Percentiles rank a stretch among this genome's conserved stretches.
phyloP scores from a whole-genome alignment of 75 land plant genomes.

The Adiantum capillusveneris region DNA sequence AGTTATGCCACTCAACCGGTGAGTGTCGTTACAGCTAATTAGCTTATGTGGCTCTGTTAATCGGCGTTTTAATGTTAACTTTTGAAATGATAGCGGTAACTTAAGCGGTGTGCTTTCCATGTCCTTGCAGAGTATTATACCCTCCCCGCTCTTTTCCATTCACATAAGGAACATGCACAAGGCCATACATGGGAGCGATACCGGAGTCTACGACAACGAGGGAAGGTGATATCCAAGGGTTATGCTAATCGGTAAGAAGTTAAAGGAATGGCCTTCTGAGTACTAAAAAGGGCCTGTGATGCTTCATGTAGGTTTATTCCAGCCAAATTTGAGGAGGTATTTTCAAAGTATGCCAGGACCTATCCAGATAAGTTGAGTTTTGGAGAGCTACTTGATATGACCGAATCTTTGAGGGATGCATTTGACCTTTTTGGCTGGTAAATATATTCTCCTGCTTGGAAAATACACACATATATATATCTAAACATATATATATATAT shows the following conservation, averaged over 20 bases:
- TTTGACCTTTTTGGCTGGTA: conserved; percentile 68
- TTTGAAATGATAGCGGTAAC: too few species aligned
- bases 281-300: too few species aligned
- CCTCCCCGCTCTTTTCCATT: conserved; percentile 55
- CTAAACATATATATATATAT: too few species aligned
- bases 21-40: too few species aligned
- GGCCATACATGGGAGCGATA: conserved; percentile 70
- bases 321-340: conserved; percentile 55
- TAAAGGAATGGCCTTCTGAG: too few species aligned
- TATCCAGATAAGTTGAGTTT: conserved; percentile 35
- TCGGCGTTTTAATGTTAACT: too few species aligned
- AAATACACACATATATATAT: neutral
- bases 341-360: conserved; percentile 53
- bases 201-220: conserved; percentile 66
- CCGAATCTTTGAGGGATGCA: conserved; percentile 40
- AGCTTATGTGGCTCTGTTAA: too few species aligned
- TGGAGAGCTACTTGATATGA: conserved; percentile 57
- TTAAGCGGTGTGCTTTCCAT: too few species aligned
- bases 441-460: neutral
- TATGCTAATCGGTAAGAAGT: too few species aligned
- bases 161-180: conserved; percentile 64
- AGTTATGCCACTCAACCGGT: conserved; percentile 51
- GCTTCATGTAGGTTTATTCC: conserved; percentile 47
- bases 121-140: conserved; percentile 53
- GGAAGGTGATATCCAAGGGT: conserved; percentile 50